Base-by-base conservation (phyloP, 345 rosid genomes). In the Ricinus communis region DNA sequence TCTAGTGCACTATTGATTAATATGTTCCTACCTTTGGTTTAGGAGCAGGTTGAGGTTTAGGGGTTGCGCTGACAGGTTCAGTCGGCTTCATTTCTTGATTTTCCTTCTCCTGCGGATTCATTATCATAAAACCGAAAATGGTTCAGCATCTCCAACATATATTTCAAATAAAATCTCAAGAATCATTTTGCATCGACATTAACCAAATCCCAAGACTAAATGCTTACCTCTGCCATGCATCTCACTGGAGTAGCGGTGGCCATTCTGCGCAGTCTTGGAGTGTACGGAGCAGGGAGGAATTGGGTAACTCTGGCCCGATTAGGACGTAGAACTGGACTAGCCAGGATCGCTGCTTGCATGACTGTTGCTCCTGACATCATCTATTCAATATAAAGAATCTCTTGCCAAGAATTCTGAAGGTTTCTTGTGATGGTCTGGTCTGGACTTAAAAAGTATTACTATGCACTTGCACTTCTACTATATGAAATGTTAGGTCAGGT, bases 331-430 rank as follows among this genome's bases (percentile, higher is more conserved):
- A 77, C 62, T 1, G 90, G 87, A 31, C 74, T 74, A 0, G 80
- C 78, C 0, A 87, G 74, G 61, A 84, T 70, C 1, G 90, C 69
- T 0, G 89, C 73, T 24, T 86, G 94, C 81, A 86, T 69, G 36
- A 66, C 59, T 46, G 84, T 46, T 0, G 83, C 62, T 13, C 83
- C 71, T 33, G 89, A 85, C 87, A 89, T 87, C 5, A 11, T 25
- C 0, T 38, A 21, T 3, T 18, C 27, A 38, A 8, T 8, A 5
- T 18, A 7, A 0, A 51, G 27, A 52, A 13, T 0, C 24, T n/a
- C 22, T 21, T 19, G 19, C 5, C 5, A 38, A 38, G 43, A 38
- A 4, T n/a, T n/a, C n/a, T n/a, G n/a, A n/a, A n/a, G n/a, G n/a
- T n/a, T n/a, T n/a, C n/a, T n/a, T n/a, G n/a, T n/a, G n/a, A n/a